Evolutionary conservation across 495 filamentous ascomycete species (phyloP).

Genomic region (Penicillium cataractarum): DNA sequence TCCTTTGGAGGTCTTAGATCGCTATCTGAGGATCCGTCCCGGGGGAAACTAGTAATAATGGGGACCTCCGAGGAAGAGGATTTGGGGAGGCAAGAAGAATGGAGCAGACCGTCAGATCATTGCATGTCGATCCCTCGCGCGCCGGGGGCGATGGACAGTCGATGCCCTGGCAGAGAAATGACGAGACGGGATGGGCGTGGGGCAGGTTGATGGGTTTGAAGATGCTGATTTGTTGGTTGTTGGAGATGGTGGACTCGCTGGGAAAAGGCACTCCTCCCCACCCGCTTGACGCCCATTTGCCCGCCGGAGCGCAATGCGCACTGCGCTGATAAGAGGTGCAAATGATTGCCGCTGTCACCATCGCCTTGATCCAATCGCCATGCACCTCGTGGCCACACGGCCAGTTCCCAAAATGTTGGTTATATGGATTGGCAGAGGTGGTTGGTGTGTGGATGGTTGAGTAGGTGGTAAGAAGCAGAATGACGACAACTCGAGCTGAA

Average conservation of each 20-base stretch:
- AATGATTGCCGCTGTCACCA: conserved; percentile 37
- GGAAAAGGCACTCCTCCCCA: too few species aligned
- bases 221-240: conserved; percentile 2
- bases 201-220: not conserved
- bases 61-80: conserved; percentile 3
- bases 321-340: conserved; percentile 30
- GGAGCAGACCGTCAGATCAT: conserved; percentile 7
- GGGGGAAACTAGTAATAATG: conserved; percentile 6
- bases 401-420: conserved; percentile 14
- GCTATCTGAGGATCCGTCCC: conserved; percentile 1
- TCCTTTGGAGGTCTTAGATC: not conserved
- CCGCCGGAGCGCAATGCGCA: conserved; percentile 4
- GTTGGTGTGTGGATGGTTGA: not conserved
- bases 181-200: conserved; percentile 29
- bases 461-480: not conserved
- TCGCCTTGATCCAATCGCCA: conserved; percentile 27
- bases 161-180: conserved; percentile 24
- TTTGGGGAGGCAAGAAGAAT: conserved; percentile 11
- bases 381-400: conserved; percentile 32
- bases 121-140: conserved; percentile 2
- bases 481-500: conserved; percentile 1
- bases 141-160: conserved; percentile 3
- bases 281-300: conserved; percentile 13
- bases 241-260: conserved; percentile 1
- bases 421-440: not conserved